phyloP scores from a whole-genome alignment of 495 filamentous ascomycete species.

The Tuber umbilicatum region DNA sequence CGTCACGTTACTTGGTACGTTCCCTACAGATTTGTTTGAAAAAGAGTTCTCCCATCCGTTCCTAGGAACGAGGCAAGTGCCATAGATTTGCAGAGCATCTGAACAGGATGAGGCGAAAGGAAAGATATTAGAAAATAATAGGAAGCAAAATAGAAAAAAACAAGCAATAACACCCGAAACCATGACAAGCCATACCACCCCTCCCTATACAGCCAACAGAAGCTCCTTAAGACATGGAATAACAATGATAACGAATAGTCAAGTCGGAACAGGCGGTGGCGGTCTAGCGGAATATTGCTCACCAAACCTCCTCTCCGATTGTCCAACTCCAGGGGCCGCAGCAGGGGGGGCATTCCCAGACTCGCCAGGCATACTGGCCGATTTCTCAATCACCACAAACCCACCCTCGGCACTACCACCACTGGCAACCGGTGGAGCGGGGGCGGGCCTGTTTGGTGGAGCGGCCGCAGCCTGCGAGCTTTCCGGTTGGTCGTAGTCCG shows the following conservation, averaged over 20 bases:
- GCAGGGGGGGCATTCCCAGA: not conserved
- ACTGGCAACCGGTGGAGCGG: conserved; percentile 14
- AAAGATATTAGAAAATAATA: conserved; percentile 9
- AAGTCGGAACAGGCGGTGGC: conserved; percentile 36
- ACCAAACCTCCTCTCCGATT: conserved; percentile 27
- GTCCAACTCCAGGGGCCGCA: not conserved
- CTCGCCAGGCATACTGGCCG: conserved; percentile 24
- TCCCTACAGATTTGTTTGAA: not conserved
- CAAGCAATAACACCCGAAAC: conserved; percentile 12
- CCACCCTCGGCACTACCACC: conserved; percentile 8
- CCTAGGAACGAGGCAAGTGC: not conserved
- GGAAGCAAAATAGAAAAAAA: conserved; percentile 6
- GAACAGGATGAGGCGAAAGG: not conserved
- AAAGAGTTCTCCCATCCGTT: not conserved
- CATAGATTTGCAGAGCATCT: not conserved
- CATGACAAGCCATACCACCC: conserved; percentile 3
- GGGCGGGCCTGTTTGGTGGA: conserved; percentile 19
- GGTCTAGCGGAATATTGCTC: conserved; percentile 35
- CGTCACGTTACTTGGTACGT: not conserved
- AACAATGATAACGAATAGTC: not conserved
- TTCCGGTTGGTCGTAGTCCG: conserved; percentile 28
- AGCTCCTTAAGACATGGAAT: not conserved
- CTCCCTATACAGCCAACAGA: conserved; percentile 3
- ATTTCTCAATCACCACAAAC: conserved; percentile 38
- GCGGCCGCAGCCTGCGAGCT: conserved; percentile 14